phyloP scores from a whole-genome alignment of 352 stramenopile genomes.

The Globisporangium echinulatum region DNA sequence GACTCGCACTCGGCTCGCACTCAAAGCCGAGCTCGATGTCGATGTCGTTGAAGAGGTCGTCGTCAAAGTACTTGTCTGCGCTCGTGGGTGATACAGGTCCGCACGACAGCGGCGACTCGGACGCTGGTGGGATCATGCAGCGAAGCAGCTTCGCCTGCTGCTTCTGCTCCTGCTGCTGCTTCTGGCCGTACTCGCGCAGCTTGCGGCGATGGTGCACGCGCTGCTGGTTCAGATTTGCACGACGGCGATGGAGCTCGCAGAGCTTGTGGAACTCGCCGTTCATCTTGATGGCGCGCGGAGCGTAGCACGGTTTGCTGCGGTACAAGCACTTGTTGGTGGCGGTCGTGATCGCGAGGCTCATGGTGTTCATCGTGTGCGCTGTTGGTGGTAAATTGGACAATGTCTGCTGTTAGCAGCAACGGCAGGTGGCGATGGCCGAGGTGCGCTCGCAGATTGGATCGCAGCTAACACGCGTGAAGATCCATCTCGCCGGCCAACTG shows the following conservation, averaged over 20 bases:
- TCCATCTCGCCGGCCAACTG: neutral
- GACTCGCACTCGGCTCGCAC: slow-evolving; percentile 13
- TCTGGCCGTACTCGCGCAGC: slow-evolving; percentile 34
- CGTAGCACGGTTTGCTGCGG: slow-evolving; percentile 66
- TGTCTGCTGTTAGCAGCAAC: neutral
- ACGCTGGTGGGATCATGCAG: neutral
- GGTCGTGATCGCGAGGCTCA: neutral
- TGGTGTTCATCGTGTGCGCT: neutral
- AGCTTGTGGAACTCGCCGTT: slow-evolving; percentile 81
- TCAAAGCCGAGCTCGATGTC: slow-evolving; percentile 1
- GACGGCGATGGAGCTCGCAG: slow-evolving; percentile 80
- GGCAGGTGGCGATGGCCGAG: no score
- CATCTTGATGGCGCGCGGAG: slow-evolving; percentile 71
- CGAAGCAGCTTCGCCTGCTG: slow-evolving; percentile 8
- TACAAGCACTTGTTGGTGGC: neutral
- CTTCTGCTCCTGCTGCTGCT: slow-evolving; percentile 32
- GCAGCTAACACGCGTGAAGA: neutral
- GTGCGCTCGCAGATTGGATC: neutral
- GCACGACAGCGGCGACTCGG: neutral
- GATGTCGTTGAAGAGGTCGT: slow-evolving; percentile 10
- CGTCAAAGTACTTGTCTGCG: neutral
- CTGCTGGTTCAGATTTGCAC: slow-evolving; percentile 79
- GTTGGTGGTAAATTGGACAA: neutral
- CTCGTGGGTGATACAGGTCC: neutral
- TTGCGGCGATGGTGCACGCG: slow-evolving; percentile 75